Base-by-base conservation (phyloP, 148 eudicot species). In the Rhododendron molle region DNA sequence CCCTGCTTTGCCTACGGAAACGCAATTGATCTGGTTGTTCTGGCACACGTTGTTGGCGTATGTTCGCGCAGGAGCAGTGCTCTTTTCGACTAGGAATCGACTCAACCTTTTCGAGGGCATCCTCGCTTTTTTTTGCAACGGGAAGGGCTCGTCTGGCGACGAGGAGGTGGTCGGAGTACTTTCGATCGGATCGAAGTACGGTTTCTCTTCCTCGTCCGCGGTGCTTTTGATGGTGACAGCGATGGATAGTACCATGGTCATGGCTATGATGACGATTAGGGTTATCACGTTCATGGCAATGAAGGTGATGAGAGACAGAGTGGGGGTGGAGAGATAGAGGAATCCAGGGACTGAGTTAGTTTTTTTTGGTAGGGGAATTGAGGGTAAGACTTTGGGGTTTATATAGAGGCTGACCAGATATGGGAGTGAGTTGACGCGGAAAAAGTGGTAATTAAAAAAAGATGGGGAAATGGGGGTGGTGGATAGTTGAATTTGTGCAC, bases 21-120 rank as follows among this genome's bases (percentile, higher is more conserved):
- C 5, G 82, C 97, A 90, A n/a, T 86, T 69, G 5, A 89, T 92
- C 0, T 90, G 38, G 89, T 96, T 88, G 78, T n/a, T n/a, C n/a
- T n/a, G n/a, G n/a, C n/a, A n/a, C n/a, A n/a, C n/a, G n/a, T n/a
- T n/a, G n/a, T n/a, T n/a, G n/a, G n/a, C n/a, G n/a, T n/a, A n/a
- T n/a, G n/a, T n/a, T n/a, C n/a, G n/a, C n/a, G n/a, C n/a, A n/a
- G n/a, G n/a, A n/a, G n/a, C n/a, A n/a, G n/a, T n/a, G n/a, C n/a
- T n/a, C n/a, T n/a, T n/a, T n/a, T n/a, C n/a, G n/a, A n/a, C n/a
- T n/a, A n/a, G n/a, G n/a, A n/a, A n/a, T n/a, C n/a, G n/a, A n/a
- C n/a, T n/a, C n/a, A n/a, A n/a, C n/a, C n/a, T n/a, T n/a, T n/a
- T n/a, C n/a, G n/a, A n/a, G n/a, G n/a, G n/a, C n/a, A n/a, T n/a